These are phyloP conservation scores for Amanita jacksonii DNA, from an alignment of 768 basidiomycete genomes.

Conservation along the genomic window DNA sequence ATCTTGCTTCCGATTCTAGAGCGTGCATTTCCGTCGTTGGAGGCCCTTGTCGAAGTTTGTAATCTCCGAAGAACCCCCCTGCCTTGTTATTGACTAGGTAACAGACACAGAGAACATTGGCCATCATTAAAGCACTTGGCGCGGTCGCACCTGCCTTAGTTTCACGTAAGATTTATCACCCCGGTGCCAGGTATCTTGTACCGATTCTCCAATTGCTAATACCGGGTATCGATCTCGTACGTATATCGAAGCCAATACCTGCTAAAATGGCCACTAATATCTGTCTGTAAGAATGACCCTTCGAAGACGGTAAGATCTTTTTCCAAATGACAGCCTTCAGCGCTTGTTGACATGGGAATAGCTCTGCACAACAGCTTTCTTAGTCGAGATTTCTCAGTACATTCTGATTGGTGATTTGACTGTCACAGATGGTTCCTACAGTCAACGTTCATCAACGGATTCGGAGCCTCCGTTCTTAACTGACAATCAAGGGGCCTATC, in stretches of 20 bases:
- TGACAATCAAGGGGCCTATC: slow-evolving; percentile 20
- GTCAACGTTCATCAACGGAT: slow-evolving; percentile 15
- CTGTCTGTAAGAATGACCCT: slow-evolving; percentile 53
- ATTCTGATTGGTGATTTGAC: slow-evolving; percentile 66
- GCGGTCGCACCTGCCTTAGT: slow-evolving; percentile 74
- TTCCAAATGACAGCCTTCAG: slow-evolving; percentile 1
- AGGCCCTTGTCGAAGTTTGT: slow-evolving; percentile 74
- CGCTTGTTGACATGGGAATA: slow-evolving; percentile 17
- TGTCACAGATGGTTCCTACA: slow-evolving; percentile 7
- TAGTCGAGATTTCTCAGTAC: slow-evolving; percentile 67
- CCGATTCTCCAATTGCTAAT: slow-evolving; percentile 74
- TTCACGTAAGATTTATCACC: slow-evolving; percentile 70
- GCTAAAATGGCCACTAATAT: background rate
- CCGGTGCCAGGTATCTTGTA: slow-evolving; percentile 74
- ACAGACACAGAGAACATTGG: slow-evolving; percentile 76
- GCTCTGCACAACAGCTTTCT: slow-evolving; percentile 67
- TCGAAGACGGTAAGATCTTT: slow-evolving; percentile 52
- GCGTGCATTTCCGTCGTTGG: slow-evolving; percentile 78
- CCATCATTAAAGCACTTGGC: slow-evolving; percentile 78
- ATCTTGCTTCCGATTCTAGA: slow-evolving; percentile 77
- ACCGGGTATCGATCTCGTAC: slow-evolving; percentile 79
- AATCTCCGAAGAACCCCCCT: background rate
- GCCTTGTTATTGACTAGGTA: slow-evolving; percentile 7
- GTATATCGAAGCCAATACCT: slow-evolving; percentile 14
- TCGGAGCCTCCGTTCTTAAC: slow-evolving; percentile 25